A percentile compares a stretch with the other conserved stretches of the same genome.
Conservation (phyloP, 1,284 basidiomycete species). For the Leccinum subfulvum region DNA sequence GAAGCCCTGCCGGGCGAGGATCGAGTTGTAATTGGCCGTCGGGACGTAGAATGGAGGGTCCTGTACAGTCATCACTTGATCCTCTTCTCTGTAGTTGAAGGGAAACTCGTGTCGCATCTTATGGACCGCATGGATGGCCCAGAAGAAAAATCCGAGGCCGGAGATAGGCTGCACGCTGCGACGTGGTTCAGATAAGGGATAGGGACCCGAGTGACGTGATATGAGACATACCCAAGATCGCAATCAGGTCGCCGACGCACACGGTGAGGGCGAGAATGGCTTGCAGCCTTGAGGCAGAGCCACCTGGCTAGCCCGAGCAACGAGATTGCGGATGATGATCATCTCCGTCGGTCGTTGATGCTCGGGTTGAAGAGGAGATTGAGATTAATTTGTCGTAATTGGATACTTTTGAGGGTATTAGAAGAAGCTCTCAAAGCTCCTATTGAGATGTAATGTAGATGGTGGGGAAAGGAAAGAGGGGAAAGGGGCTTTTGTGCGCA, state of each 20-base stretch:
- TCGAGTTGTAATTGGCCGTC: conserved; percentile 3
- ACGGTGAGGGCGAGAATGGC: conserved; percentile 17
- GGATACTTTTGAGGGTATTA: not conserved
- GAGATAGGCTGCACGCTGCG: conserved; percentile 19
- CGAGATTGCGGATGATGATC: not conserved
- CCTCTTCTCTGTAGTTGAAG: conserved; percentile 5
- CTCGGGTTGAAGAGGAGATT: not conserved
- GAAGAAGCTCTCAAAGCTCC: too few relatives aligned
- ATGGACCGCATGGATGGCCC: conserved; percentile 22
- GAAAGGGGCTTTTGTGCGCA: not conserved
- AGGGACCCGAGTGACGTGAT: not conserved
- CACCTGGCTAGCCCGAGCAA: not conserved
- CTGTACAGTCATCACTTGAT: conserved; percentile 7
- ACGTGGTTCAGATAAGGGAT: not conserved
- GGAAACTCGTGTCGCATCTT: conserved; percentile 20
- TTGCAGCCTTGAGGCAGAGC: conserved; percentile 9
- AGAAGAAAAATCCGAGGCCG: conserved; percentile 21
- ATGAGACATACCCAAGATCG: conserved; percentile 20
- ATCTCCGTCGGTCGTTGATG: conserved; percentile 7
- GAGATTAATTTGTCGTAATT: too few relatives aligned
- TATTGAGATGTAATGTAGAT: too few relatives aligned
- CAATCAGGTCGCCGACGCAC: conserved; percentile 27
- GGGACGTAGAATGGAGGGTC: conserved; percentile 5
- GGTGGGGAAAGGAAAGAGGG: not conserved
- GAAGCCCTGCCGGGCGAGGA: conserved; percentile 5